These are phyloP conservation scores for Alternaria ventricosa DNA, from an alignment of 2,329 filamentous ascomycete genomes.

Conservation along the genomic window DNA sequence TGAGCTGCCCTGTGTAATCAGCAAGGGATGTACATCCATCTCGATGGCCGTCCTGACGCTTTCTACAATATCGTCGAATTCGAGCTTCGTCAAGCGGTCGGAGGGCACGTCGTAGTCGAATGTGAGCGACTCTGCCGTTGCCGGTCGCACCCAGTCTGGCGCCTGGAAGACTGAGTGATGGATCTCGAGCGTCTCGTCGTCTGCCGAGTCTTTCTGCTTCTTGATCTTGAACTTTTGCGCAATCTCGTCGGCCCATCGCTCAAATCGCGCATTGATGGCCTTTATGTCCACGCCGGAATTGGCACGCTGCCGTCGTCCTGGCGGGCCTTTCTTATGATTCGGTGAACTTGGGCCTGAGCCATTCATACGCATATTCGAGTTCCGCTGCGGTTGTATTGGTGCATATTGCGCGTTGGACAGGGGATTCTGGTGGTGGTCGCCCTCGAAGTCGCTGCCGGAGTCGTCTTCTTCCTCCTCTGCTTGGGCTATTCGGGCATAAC, in stretches of 20 bases:
- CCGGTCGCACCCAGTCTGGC: slow-evolving; percentile 83
- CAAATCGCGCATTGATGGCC: slow-evolving; percentile 93
- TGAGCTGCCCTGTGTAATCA: slow-evolving; percentile 97
- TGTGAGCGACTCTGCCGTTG: slow-evolving; percentile 76
- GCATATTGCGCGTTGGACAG: slow-evolving; percentile 53
- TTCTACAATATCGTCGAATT: slow-evolving; percentile 89
- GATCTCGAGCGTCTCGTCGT: slow-evolving; percentile 88
- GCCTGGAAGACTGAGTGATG: slow-evolving; percentile 97
- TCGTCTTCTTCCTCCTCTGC: slow-evolving; percentile 58
- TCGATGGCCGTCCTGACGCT: slow-evolving; percentile 91
- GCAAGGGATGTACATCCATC: slow-evolving; percentile 87
- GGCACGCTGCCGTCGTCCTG: slow-evolving; percentile 63
- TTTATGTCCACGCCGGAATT: slow-evolving; percentile 96
- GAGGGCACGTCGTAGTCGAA: slow-evolving; percentile 61
- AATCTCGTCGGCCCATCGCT: slow-evolving; percentile 98
- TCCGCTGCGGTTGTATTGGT: slow-evolving; percentile 55
- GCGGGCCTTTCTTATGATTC: slow-evolving; percentile 29
- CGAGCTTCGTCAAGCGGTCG: slow-evolving; percentile 73
- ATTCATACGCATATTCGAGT: slow-evolving; percentile 53
- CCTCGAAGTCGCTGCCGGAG: slow-evolving; percentile 48
- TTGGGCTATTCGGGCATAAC: slow-evolving; percentile 61
- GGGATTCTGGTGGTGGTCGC: slow-evolving; percentile 46
- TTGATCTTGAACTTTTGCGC: slow-evolving; percentile 93
- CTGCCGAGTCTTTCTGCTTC: slow-evolving; percentile 73
- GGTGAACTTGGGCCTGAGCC: slow-evolving; percentile 43